Evolutionary conservation across 352 stramenopile genomes (phyloP), one percentile per base, ranked within the genome.

Genomic region (Globisporangium rhizosaccharum): DNA sequence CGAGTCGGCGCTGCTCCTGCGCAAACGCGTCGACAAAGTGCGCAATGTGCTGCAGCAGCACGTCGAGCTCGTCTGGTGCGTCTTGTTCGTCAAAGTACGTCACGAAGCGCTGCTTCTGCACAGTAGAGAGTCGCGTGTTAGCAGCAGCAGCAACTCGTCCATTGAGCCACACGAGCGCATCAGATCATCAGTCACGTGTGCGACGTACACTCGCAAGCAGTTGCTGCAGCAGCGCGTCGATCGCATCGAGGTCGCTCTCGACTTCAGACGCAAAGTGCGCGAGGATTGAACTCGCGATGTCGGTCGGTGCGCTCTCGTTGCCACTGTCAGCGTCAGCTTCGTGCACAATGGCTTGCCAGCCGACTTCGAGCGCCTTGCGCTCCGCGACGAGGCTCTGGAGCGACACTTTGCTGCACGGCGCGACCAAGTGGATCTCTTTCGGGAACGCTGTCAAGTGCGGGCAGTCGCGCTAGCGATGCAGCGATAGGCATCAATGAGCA

Each of bases 21-120:
- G 65, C 58, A 48, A 85, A 93, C 41, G 89, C 83, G 11, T 70
- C 59, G 1, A 65, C 70, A 57, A 91, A 93, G n/a, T 53, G 75
- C 33, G 77, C 73, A 25, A 93, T 84, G 56, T 79, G 72, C 1
- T 69, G 68, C 14, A 92, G 65, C 45, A 92, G 47, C 37, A 82
- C 82, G 54, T 93, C 84, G 23, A 93, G 60, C 42, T 85, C 75
- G 39, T 85, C 75, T 26, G 87, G 59, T 0, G 67, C 71, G 23
- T 81, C 79, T 41, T 88, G 72, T 60, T 93, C 84, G 60, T 90
- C 82, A 37, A 93, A 88, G 46, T 90, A 90, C 42, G 82, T 72
- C 30, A 90, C 64, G 66, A 91, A 90, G 12, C 72, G 57, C 45
- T 71, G 67, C 75, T 75, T 82, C 82, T 92, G 48, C 25, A 41